Evolutionary conservation across 345 rosid species (phyloP).

Genomic region (Ailanthus altissimus): DNA sequence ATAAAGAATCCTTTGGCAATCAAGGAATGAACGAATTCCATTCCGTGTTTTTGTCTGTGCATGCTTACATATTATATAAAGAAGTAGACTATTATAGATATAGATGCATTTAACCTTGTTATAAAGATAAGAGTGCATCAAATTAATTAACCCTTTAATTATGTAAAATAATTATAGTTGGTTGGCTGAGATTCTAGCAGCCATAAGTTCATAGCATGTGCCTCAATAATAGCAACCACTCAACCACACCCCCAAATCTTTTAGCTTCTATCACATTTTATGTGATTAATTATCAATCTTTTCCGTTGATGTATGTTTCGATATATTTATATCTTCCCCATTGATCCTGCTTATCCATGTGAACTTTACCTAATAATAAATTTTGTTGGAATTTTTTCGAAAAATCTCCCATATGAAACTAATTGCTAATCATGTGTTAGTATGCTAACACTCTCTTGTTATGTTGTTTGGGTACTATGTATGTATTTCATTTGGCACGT

Average conservation of each 20-base stretch:
- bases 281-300: not conserved
- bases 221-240: slow-evolving; percentile 40
- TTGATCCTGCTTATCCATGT: slow-evolving; percentile 24
- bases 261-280: slow-evolving; percentile 13
- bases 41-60: not conserved
- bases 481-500: slow-evolving; percentile 10
- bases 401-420: slow-evolving; percentile 23
- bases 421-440: slow-evolving; percentile 21
- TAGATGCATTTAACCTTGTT: slow-evolving; percentile 21
- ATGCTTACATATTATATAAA: not conserved
- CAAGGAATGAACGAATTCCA: not conserved
- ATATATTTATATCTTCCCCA: not conserved
- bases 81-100: not conserved
- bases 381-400: slow-evolving; percentile 17
- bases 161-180: not conserved
- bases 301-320: not conserved
- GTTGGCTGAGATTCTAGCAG: slow-evolving; percentile 17
- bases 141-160: not conserved
- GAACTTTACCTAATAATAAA: slow-evolving; percentile 23
- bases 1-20: not conserved
- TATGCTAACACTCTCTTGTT: no score
- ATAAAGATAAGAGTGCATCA: not conserved
- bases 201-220: slow-evolving; percentile 37
- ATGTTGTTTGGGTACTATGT: not conserved
- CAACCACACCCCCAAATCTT: slow-evolving; percentile 21